Conservation (phyloP, 1,284 basidiomycete genomes). For the Leccinum variabile region DNA sequence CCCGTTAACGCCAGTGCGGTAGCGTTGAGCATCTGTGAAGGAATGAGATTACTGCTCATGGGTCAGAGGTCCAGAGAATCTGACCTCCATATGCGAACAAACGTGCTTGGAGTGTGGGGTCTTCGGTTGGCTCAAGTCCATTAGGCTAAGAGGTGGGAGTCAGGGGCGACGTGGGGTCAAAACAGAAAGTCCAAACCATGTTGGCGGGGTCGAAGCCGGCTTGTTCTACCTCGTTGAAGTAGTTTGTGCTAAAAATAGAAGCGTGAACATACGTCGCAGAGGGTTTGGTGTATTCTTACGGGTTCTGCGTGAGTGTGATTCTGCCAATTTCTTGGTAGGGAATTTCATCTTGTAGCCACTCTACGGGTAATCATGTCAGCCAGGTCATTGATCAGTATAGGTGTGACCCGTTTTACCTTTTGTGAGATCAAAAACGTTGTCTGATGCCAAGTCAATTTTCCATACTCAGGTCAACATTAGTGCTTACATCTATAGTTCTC, state of each 20-base stretch:
- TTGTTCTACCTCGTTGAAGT: constrained; percentile 29
- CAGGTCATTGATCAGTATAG: not conserved
- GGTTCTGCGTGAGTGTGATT: constrained; percentile 39
- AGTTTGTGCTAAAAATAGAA: constrained; percentile 17
- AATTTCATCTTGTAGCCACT: constrained; percentile 35
- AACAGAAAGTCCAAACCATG: constrained; percentile 12
- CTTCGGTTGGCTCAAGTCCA: constrained; percentile 37
- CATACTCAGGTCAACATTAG: not conserved
- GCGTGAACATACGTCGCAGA: not conserved
- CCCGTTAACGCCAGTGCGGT: constrained; percentile 21
- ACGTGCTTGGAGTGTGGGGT: constrained; percentile 44
- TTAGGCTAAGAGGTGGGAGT: constrained; percentile 13
- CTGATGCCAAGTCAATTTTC: constrained; percentile 10
- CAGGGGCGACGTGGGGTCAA: not conserved
- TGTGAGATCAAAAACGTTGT: constrained; percentile 42
- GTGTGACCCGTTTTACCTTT: constrained; percentile 25
- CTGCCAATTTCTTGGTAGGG: constrained; percentile 40
- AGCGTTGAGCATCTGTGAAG: constrained; percentile 23
- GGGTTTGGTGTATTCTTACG: constrained; percentile 21
- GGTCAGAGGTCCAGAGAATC: not conserved
- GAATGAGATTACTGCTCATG: not conserved
- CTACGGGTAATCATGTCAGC: constrained; percentile 10
- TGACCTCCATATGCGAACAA: constrained; percentile 40
- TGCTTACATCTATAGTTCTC: constrained; percentile 29
- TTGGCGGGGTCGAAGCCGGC: constrained; percentile 23